phyloP scores from a whole-genome alignment of 2,329 filamentous ascomycete genomes.

The Aspergillus persii region DNA sequence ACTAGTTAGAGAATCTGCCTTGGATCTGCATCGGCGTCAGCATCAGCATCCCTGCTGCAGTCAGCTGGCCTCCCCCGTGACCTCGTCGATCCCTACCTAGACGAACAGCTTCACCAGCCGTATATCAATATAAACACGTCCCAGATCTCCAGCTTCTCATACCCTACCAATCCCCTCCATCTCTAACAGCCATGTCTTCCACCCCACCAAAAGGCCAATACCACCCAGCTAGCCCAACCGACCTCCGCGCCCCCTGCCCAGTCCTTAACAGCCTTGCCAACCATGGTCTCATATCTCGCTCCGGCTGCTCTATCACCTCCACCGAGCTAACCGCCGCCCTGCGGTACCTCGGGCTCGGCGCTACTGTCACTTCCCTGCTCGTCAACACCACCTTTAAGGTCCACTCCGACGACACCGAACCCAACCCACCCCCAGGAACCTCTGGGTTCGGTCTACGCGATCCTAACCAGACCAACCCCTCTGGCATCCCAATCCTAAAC shows the following conservation, averaged over 20 bases:
- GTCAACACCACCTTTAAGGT: conserved; percentile 11
- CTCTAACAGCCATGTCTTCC: background rate
- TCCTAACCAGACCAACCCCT: conserved; percentile 7
- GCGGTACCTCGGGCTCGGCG: conserved; percentile 9
- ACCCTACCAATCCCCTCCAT: background rate
- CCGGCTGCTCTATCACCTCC: conserved; percentile 14
- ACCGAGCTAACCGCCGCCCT: conserved; percentile 11
- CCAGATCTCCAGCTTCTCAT: background rate
- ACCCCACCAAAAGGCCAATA: conserved; percentile 2
- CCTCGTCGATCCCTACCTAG: background rate
- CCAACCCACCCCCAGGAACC: conserved; percentile 1
- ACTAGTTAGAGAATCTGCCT: background rate
- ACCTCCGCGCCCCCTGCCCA: conserved; percentile 15
- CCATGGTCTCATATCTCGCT: conserved; percentile 14
- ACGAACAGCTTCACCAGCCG: background rate
- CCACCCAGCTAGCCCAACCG: conserved; percentile 2
- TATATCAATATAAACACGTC: too few relatives aligned
- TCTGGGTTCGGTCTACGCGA: conserved; percentile 12
- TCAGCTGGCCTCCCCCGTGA: background rate
- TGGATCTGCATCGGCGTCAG: too few relatives aligned
- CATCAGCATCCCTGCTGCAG: too few relatives aligned
- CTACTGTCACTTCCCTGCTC: conserved; percentile 3
- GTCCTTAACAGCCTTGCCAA: conserved; percentile 18
- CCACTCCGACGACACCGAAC: conserved; percentile 11
- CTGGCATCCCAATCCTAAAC: conserved; percentile 8